phyloP scores from a whole-genome alignment of 2,329 filamentous ascomycete genomes.

The Akanthomyces dipterigenus region DNA sequence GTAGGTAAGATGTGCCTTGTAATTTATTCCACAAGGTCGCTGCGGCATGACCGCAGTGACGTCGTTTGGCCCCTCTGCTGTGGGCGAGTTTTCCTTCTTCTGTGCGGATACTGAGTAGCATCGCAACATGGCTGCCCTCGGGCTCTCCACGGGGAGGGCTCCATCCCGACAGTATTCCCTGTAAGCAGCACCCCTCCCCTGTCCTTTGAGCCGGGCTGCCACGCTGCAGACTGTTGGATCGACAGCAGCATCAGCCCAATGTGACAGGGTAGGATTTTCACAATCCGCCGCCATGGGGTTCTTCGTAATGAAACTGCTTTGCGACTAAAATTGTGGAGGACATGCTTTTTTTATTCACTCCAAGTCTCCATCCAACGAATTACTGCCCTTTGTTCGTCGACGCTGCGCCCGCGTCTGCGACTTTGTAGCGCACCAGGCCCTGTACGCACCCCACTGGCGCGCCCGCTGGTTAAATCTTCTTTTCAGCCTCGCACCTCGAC shows the following conservation, averaged over 20 bases:
- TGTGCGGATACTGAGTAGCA: too few relatives aligned
- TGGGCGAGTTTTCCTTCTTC: background rate
- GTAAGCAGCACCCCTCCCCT: background rate
- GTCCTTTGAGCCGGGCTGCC: background rate
- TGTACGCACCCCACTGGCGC: background rate
- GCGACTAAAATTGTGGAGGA: background rate
- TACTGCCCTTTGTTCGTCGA: background rate
- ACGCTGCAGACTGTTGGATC: background rate
- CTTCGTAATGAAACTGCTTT: background rate
- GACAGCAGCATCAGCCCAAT: background rate
- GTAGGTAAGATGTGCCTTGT: background rate
- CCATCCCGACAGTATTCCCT: background rate
- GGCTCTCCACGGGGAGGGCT: background rate
- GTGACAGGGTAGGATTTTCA: background rate
- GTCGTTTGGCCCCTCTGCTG: background rate
- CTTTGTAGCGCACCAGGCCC: background rate
- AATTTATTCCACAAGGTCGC: background rate
- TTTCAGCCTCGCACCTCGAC: background rate
- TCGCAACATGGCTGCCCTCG: background rate
- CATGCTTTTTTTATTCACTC: background rate
- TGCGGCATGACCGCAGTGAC: constrained; percentile 1
- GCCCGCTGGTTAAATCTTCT: background rate
- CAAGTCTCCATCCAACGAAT: background rate
- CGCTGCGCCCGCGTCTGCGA: background rate
- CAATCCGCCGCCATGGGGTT: background rate